A percentile compares a stretch with the other conserved stretches of the same genome.
phyloP scores from a whole-genome alignment of 179 eudicot species.

The Carnegiea gigantea region DNA sequence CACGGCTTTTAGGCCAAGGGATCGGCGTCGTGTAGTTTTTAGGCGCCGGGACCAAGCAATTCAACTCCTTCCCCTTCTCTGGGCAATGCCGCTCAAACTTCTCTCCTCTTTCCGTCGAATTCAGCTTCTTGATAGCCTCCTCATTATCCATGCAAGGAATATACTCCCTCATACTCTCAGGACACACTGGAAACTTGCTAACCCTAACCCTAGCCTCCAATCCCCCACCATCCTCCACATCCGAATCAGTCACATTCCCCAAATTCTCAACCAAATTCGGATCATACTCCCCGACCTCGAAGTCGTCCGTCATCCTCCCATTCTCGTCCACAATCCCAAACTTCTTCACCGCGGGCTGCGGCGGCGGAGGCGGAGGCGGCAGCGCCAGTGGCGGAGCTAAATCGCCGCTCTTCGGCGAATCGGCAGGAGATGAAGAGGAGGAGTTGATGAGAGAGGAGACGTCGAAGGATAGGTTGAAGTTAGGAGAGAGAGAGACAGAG shows the following conservation, averaged over 20 bases:
- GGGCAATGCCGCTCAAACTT: constrained; percentile 97
- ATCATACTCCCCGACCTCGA: constrained; percentile 78
- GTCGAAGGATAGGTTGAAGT: constrained; percentile 53
- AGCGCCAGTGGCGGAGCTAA: not conserved
- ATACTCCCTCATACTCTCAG: constrained; percentile 59
- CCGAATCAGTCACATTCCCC: constrained; percentile 43
- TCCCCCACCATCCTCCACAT: constrained; percentile 30
- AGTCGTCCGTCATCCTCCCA: constrained; percentile 76
- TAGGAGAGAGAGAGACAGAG: constrained; percentile 62
- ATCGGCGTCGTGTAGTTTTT: constrained; percentile 65
- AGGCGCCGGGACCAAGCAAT: constrained; percentile 79
- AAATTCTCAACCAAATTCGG: constrained; percentile 55
- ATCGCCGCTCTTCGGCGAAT: not conserved
- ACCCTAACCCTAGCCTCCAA: constrained; percentile 34
- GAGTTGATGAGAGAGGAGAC: constrained; percentile 36
- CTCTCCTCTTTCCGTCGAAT: constrained; percentile 79
- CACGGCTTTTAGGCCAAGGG: constrained; percentile 87
- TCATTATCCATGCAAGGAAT: constrained; percentile 95
- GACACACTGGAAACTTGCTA: constrained; percentile 60
- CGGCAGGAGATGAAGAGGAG: constrained; percentile 9
- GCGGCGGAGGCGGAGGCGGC: constrained; percentile 25
- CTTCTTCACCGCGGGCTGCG: constrained; percentile 44
- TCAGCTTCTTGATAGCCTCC: constrained; percentile 57
- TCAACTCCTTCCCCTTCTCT: constrained; percentile 53
- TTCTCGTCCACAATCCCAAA: constrained; percentile 81